Evolutionary conservation across 2,329 filamentous ascomycete species (phyloP), one percentile per base, ranked within the genome.

Genomic region (Pyricularia sp.): DNA sequence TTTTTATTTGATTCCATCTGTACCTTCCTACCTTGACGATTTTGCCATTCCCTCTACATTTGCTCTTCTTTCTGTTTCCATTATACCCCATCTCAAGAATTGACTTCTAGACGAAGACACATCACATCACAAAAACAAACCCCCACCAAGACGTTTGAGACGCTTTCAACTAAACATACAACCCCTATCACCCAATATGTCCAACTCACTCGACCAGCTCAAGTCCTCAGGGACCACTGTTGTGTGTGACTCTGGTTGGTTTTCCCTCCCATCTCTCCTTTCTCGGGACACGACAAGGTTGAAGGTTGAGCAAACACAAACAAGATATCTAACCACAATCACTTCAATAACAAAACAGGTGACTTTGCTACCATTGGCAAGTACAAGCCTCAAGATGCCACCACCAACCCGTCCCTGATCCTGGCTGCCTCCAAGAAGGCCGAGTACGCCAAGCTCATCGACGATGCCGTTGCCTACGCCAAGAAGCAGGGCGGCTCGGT

Each of bases 361-460:
- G 90, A 93, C 84, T 92, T 92, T 82, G 88, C 87, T 77, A 65
- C 94, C 82, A 99, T 99, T 81, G 94, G 87, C 86, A 97, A 98
- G 87, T 99, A 99, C 90, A 97, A 97, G 90, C 95, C 95, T 73
- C 94, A 99, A 87, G 95, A 99, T 92, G 95, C 95, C 79, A 99
- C 95, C 81, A 99, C 95, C 85, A 99, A 99, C 90, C 95, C 95
- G 71, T 98, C 95, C 72, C 88, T 99, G 80, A 98, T 99, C 83
- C 91, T 99, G 79, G 94, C 94, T 75, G 95, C 95, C 73, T 94
- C 95, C 79, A 98, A 99, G 88, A 98, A 98, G 89, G 79, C 92
- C 80, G 94, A 97, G 83, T 98, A 98, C 82, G 93, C 92, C 78
- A 90, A 90, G 81, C 85, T 98, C 79, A 96, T 97, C 76, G 94